These are phyloP conservation scores for Metschnikowia picachoensis DNA, from an alignment of 805 yeast species.

Conservation along the genomic window DNA sequence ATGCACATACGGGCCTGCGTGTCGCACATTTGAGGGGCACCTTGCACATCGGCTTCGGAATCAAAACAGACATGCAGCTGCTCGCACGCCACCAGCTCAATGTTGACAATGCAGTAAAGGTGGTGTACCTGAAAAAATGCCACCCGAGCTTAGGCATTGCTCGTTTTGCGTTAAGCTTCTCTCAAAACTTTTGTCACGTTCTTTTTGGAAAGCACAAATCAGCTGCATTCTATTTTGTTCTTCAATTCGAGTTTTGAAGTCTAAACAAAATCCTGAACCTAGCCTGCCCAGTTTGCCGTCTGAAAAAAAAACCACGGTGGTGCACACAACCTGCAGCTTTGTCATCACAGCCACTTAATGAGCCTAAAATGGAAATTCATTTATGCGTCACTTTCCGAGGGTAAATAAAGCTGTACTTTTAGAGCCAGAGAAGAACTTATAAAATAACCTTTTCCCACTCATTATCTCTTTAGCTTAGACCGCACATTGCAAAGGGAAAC, in stretches of 20 bases:
- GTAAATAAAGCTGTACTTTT: background rate
- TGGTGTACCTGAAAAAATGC: background rate
- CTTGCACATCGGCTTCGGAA: background rate
- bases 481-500: too few relatives aligned
- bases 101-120: background rate
- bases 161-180: too few relatives aligned
- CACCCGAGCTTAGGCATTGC: background rate
- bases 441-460: background rate
- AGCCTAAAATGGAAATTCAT: slow-evolving; percentile 5
- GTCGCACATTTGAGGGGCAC: background rate
- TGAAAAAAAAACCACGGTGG: too few relatives aligned
- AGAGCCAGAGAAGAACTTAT: slow-evolving; percentile 1
- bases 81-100: background rate
- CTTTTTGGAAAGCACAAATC: too few relatives aligned
- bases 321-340: background rate
- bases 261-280: too few relatives aligned
- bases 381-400: slow-evolving; percentile 6
- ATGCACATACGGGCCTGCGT: background rate
- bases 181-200: too few relatives aligned
- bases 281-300: too few relatives aligned
- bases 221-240: too few relatives aligned
- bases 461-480: too few relatives aligned
- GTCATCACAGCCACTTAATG: slow-evolving; percentile 2
- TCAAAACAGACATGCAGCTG: slow-evolving; percentile 1
- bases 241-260: too few relatives aligned